Evolutionary conservation across 768 basidiomycete genomes (phyloP).

Genomic region (Lactarius trivialis): DNA sequence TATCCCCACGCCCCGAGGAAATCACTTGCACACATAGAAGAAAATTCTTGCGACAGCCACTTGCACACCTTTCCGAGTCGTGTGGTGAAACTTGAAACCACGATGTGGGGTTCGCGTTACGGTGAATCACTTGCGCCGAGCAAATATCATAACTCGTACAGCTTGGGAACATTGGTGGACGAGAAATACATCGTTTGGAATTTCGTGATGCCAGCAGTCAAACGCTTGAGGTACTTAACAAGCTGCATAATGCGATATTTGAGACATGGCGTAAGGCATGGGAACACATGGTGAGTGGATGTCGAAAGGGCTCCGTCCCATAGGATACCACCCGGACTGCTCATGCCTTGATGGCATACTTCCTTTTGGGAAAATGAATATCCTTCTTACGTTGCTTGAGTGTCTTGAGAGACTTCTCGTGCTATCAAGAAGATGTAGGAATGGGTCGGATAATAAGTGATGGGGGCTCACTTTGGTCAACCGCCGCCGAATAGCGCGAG

Average conservation of each 20-base stretch:
- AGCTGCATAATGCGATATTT: constrained; percentile 17
- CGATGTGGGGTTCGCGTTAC: not conserved
- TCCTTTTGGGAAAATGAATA: constrained; percentile 86
- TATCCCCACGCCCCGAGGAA: no score
- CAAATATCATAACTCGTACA: not conserved
- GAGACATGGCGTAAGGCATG: constrained; percentile 28
- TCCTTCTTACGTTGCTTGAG: constrained; percentile 93
- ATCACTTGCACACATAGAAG: not conserved
- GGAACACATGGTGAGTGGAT: constrained; percentile 28
- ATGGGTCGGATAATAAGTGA: not conserved
- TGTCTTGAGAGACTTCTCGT: constrained; percentile 81
- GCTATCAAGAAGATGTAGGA: constrained; percentile 38
- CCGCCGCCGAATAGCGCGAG: constrained; percentile 94
- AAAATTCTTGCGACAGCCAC: not conserved
- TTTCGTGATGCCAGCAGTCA: not conserved
- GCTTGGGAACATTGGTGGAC: not conserved
- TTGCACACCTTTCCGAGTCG: not conserved
- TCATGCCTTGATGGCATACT: constrained; percentile 94
- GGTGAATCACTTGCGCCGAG: not conserved
- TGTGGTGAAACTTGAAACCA: not conserved
- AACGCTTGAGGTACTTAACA: constrained; percentile 9
- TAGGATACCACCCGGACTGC: constrained; percentile 22
- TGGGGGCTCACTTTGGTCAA: constrained; percentile 67
- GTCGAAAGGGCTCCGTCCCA: constrained; percentile 28
- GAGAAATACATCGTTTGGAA: constrained; percentile 9